These are phyloP conservation scores for Calonectria montana DNA, from an alignment of 2,329 filamentous ascomycete species.

Conservation along the genomic window DNA sequence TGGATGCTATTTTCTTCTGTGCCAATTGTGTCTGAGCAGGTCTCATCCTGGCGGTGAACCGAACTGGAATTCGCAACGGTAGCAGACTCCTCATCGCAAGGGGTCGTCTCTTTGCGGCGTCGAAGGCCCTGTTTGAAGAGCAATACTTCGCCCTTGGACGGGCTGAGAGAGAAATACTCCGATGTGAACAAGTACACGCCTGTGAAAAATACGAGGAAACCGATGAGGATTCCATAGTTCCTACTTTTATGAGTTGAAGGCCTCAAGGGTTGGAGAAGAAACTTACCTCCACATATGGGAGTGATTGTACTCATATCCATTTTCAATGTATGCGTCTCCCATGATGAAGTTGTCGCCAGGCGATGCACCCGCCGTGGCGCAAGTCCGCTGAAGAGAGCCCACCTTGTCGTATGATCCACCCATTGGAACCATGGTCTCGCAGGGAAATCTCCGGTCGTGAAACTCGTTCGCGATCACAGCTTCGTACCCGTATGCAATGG, in stretches of 20 bases:
- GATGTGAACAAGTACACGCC: constrained; percentile 69
- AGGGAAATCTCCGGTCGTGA: constrained; percentile 17
- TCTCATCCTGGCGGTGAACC: background rate
- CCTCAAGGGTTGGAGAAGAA: background rate
- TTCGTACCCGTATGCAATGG: constrained; percentile 64
- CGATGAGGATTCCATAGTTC: constrained; percentile 74
- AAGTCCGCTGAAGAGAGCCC: background rate
- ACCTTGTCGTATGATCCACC: constrained; percentile 8
- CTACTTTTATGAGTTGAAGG: constrained; percentile 41
- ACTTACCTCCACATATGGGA: constrained; percentile 63
- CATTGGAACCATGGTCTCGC: constrained; percentile 17
- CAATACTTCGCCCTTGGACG: constrained; percentile 72
- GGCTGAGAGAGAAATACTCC: constrained; percentile 67
- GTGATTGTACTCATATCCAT: constrained; percentile 59
- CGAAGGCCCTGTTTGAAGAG: constrained; percentile 62
- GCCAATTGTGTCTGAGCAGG: background rate
- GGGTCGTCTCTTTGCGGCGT: background rate
- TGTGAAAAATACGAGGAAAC: constrained; percentile 73
- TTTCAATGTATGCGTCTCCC: constrained; percentile 30
- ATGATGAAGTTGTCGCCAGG: constrained; percentile 20
- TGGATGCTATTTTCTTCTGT: constrained; percentile 7
- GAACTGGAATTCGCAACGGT: background rate
- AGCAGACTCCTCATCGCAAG: constrained; percentile 13
- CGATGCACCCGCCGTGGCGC: constrained; percentile 25
- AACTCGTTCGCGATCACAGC: constrained; percentile 31